Percentiles rank a stretch among this genome's conserved stretches.
These are phyloP conservation scores for Coleophoma crateriformis DNA, from an alignment of 2,329 filamentous ascomycete genomes.

Conservation along the genomic window DNA sequence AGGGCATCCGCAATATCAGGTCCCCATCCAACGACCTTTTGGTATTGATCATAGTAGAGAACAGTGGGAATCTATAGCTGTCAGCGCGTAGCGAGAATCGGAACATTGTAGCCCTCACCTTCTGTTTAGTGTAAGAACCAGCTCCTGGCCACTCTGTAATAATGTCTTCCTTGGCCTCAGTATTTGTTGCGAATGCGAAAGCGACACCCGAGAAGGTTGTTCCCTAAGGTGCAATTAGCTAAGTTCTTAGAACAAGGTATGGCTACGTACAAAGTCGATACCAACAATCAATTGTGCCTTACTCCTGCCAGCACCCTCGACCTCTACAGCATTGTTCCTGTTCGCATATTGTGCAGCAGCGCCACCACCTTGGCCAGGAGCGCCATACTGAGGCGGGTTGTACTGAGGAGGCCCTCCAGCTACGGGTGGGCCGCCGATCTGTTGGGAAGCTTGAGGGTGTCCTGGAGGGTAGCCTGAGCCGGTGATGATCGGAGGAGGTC, in stretches of 20 bases:
- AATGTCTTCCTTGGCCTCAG: conserved; percentile 95
- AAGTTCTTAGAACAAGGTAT: conserved; percentile 15
- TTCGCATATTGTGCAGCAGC: conserved; percentile 23
- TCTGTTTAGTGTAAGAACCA: conserved; percentile 97
- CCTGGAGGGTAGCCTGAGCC: conserved; percentile 56
- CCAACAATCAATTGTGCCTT: conserved; percentile 98
- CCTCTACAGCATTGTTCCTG: conserved; percentile 55
- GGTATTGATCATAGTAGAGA: conserved; percentile 99
- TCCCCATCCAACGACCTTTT: conserved; percentile 99
- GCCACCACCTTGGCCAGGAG: conserved; percentile 16
- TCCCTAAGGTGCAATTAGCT: conserved; percentile 48
- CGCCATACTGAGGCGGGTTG: conserved; percentile 23
- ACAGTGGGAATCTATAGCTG: conserved; percentile 82
- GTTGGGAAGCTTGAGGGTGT: conserved; percentile 31
- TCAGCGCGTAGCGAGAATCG: conserved; percentile 11
- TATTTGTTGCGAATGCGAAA: conserved; percentile 90
- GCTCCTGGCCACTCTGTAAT: conserved; percentile 99
- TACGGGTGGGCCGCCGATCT: conserved; percentile 26
- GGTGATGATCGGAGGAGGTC: conserved; percentile 63
- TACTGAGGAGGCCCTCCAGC: conserved; percentile 25
- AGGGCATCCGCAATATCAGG: conserved; percentile 96
- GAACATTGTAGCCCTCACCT: conserved; percentile 50
- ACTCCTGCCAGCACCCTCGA: conserved; percentile 81
- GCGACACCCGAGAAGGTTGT: conserved; percentile 98
- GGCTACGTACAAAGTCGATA: conserved; percentile 82